Percentiles rank a stretch among this genome's conserved stretches.
Conservation (phyloP, 805 yeast species). For the Lipomyces yamanashiensis region DNA sequence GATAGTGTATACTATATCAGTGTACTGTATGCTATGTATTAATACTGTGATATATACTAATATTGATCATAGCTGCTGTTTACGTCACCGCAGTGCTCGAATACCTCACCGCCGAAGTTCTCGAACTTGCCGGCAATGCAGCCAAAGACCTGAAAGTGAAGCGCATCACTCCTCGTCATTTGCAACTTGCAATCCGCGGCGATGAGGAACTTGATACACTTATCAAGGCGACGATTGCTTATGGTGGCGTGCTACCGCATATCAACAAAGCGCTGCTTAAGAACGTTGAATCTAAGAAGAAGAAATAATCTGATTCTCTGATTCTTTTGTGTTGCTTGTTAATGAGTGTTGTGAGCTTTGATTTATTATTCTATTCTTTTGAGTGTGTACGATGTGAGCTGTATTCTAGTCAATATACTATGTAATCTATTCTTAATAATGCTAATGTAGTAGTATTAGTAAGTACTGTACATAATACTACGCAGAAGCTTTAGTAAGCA, state of each 20-base stretch:
- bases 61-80: conserved; percentile 66
- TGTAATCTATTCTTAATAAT: too few relatives aligned
- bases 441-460: too few relatives aligned
- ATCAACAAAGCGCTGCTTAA: conserved; percentile 59
- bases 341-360: background rate
- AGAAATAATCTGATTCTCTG: background rate
- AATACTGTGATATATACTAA: background rate
- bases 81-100: conserved; percentile 96
- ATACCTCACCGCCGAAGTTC: conserved; percentile 96
- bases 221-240: conserved; percentile 93
- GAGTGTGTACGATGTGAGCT: background rate
- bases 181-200: conserved; percentile 96
- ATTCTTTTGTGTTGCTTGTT: background rate
- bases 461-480: too few relatives aligned
- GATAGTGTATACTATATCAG: background rate
- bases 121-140: conserved; percentile 98
- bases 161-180: conserved; percentile 97
- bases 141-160: conserved; percentile 95
- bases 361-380: background rate
- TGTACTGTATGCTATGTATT: too few relatives aligned
- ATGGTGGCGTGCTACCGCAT: conserved; percentile 97
- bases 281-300: conserved; percentile 27
- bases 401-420: background rate
- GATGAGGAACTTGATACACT: conserved; percentile 96
- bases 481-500: too few relatives aligned